Evolutionary conservation across 2,329 filamentous ascomycete genomes (phyloP).

Genomic region (Basipetospora chlamydospora): DNA sequence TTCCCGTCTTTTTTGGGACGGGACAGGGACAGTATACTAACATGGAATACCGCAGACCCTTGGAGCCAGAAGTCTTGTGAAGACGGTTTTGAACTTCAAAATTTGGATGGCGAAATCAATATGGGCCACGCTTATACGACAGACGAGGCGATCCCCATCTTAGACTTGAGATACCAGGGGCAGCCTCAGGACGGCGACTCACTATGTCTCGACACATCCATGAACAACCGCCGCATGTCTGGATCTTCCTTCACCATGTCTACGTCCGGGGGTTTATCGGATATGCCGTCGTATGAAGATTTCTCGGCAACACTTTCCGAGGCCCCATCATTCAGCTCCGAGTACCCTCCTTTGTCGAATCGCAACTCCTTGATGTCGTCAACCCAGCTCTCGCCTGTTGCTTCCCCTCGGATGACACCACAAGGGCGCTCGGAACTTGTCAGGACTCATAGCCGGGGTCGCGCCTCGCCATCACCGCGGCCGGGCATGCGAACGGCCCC

Average conservation of each 20-base stretch:
- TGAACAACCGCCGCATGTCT: conserved; percentile 41
- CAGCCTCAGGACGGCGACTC: conserved; percentile 33
- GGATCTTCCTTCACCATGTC: conserved; percentile 63
- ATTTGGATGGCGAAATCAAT: conserved; percentile 40
- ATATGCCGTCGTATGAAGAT: conserved; percentile 58
- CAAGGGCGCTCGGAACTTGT: conserved; percentile 47
- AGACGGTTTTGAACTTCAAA: conserved; percentile 39
- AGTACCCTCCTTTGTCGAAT: conserved; percentile 53
- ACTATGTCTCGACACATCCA: conserved; percentile 25
- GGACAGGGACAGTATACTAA: no score
- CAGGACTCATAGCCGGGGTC: conserved; percentile 50
- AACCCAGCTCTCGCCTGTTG: conserved; percentile 57
- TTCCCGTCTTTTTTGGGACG: conserved; percentile 7
- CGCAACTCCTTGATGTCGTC: conserved; percentile 57
- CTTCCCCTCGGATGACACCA: conserved; percentile 52
- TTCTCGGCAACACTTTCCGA: conserved; percentile 53
- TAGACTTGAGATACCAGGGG: conserved; percentile 41
- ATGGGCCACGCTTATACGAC: conserved; percentile 49
- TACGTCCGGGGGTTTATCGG: conserved; percentile 47
- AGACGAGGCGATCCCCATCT: conserved; percentile 47
- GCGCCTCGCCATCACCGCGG: conserved; percentile 57
- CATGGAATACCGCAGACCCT: conserved; percentile 11
- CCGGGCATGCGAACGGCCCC: conserved; percentile 54
- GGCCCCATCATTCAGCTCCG: conserved; percentile 49
- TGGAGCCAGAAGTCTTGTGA: conserved; percentile 43